A percentile compares a stretch with the other conserved stretches of the same genome.
Evolutionary conservation across 768 basidiomycete genomes (phyloP).

Genomic region (Rhodotorula babjevae): DNA sequence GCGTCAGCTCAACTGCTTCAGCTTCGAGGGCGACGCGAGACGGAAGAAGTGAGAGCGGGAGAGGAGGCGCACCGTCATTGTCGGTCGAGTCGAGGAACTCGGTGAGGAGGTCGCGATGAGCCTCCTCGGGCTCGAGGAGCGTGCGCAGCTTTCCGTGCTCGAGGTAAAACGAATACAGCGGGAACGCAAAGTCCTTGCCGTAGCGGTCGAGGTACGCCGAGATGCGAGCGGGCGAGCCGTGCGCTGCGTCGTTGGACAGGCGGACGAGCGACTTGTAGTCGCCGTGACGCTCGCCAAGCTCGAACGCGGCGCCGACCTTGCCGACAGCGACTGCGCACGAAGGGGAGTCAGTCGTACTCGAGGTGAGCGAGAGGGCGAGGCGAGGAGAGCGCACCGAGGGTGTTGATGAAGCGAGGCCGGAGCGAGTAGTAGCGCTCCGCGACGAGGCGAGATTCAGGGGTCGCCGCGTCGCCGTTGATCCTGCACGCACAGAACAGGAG

Average conservation of each 20-base stretch:
- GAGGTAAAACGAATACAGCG: not conserved
- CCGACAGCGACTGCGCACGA: constrained; percentile 59
- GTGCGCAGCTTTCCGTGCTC: constrained; percentile 61
- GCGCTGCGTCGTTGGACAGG: constrained; percentile 64
- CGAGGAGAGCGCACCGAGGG: constrained; percentile 60
- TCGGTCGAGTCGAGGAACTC: constrained; percentile 62
- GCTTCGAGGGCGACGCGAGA: too few relatives aligned
- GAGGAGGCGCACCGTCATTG: constrained; percentile 55
- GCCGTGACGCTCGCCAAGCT: constrained; percentile 75
- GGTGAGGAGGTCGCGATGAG: constrained; percentile 62
- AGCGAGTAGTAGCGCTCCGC: constrained; percentile 64
- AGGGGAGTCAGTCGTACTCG: not conserved
- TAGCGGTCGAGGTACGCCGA: constrained; percentile 70
- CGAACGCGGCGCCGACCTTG: constrained; percentile 65
- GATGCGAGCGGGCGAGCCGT: constrained; percentile 46
- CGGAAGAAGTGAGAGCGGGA: not conserved
- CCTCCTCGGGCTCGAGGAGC: constrained; percentile 70
- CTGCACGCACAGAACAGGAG: not conserved
- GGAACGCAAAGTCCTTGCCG: constrained; percentile 69
- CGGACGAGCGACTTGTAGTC: constrained; percentile 82
- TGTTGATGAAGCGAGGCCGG: constrained; percentile 71
- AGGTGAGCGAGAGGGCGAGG: not conserved
- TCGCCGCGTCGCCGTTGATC: constrained; percentile 46
- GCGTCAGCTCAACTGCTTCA: not conserved
- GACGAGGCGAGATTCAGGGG: constrained; percentile 59